Evolutionary conservation across 371 early-diverging fungal genomes (phyloP).

Genomic region (Syncephalastrum sp.): DNA sequence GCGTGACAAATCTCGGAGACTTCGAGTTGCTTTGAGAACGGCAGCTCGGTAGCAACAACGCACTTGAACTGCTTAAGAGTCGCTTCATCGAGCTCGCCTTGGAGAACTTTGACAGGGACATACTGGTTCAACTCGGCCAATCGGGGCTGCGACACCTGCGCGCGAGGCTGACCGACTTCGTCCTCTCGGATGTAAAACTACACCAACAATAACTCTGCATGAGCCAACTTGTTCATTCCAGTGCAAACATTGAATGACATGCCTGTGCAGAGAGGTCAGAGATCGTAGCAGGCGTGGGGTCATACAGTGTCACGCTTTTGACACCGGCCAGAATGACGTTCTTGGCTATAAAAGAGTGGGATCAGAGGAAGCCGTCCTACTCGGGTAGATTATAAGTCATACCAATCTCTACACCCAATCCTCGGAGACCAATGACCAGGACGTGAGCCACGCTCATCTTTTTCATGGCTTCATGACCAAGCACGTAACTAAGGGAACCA

Average conservation of each 20-base stretch:
- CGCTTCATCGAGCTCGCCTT: slow-evolving; percentile 74
- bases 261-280: slow-evolving; percentile 95
- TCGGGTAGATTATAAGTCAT: slow-evolving; percentile 10
- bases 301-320: slow-evolving; percentile 95
- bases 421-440: slow-evolving; percentile 95
- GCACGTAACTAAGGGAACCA: slow-evolving; percentile 79
- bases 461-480: slow-evolving; percentile 99
- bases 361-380: slow-evolving; percentile 3
- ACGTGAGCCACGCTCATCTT: slow-evolving; percentile 98
- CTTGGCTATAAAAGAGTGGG: slow-evolving; percentile 74
- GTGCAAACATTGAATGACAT: slow-evolving; percentile 12
- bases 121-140: slow-evolving; percentile 98
- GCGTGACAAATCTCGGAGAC: slow-evolving; percentile 89
- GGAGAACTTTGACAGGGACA: slow-evolving; percentile 88
- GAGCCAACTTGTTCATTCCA: too few relatives aligned
- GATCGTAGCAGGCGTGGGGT: slow-evolving; percentile 72
- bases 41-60: slow-evolving; percentile 85
- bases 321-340: slow-evolving; percentile 99
- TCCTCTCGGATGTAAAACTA: slow-evolving; percentile 91
- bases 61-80: slow-evolving; percentile 79
- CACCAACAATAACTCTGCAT: slow-evolving; percentile 7
- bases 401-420: slow-evolving; percentile 99
- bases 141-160: slow-evolving; percentile 72
- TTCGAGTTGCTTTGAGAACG: slow-evolving; percentile 79
- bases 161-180: slow-evolving; percentile 95